phyloP scores from a whole-genome alignment of 2,329 filamentous ascomycete species.

The Colletotrichum magnum region DNA sequence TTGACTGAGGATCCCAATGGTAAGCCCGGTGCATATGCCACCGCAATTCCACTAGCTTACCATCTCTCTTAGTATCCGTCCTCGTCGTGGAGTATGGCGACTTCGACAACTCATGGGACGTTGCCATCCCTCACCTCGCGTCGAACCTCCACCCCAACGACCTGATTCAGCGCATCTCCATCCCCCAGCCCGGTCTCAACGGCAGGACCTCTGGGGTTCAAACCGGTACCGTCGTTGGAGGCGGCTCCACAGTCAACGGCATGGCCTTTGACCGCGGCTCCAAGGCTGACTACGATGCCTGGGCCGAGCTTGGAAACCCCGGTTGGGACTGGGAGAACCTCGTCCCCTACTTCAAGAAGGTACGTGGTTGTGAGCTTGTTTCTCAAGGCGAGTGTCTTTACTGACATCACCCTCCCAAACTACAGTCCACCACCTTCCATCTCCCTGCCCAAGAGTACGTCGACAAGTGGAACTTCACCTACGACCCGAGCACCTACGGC shows the following conservation, averaged over 20 bases:
- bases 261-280: conserved; percentile 62
- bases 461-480: conserved; percentile 43
- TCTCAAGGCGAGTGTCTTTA: too few relatives aligned
- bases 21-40: neutral
- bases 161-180: conserved; percentile 48
- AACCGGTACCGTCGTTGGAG: conserved; percentile 44
- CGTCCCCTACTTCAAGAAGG: conserved; percentile 62
- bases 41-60: neutral
- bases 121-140: conserved; percentile 37
- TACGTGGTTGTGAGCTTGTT: conserved; percentile 41
- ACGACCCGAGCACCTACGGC: conserved; percentile 43
- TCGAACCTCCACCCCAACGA: conserved; percentile 40
- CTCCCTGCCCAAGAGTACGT: conserved; percentile 50
- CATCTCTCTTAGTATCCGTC: conserved; percentile 42
- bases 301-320: conserved; percentile 58
- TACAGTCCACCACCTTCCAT: conserved; percentile 45
- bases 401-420: conserved; percentile 46
- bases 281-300: conserved; percentile 57
- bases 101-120: conserved; percentile 31
- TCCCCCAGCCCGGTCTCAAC: conserved; percentile 48
- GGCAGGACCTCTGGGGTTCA: conserved; percentile 45
- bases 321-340: conserved; percentile 62
- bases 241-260: conserved; percentile 49
- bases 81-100: conserved; percentile 47
- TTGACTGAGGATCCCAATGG: conserved; percentile 50